Evolutionary conservation across 768 basidiomycete genomes (phyloP).

Genomic region (Lentinula detonsa): DNA sequence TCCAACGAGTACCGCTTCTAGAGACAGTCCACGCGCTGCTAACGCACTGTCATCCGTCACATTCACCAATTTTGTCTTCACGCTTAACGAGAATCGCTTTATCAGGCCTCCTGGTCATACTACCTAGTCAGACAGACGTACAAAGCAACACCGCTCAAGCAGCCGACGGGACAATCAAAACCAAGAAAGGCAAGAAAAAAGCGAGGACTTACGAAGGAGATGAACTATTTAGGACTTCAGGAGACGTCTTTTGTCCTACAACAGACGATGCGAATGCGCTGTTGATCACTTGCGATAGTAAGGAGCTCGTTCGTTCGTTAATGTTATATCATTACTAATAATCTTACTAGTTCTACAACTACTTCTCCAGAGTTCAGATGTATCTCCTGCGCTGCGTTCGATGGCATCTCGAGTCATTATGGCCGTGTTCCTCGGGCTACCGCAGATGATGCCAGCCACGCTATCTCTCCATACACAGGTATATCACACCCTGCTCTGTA

Average conservation of each 20-base stretch:
- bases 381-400: conserved; percentile 51
- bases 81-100: conserved; percentile 53
- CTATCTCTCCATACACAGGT: conserved; percentile 49
- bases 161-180: conserved; percentile 19
- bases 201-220: conserved; percentile 70
- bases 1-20: conserved; percentile 37
- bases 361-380: conserved; percentile 42
- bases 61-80: conserved; percentile 42
- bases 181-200: conserved; percentile 62
- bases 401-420: conserved; percentile 53
- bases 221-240: conserved; percentile 53
- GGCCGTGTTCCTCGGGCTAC: conserved; percentile 50
- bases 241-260: conserved; percentile 42
- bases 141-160: conserved; percentile 14
- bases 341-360: conserved; percentile 39
- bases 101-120: conserved; percentile 39
- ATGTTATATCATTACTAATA: background rate
- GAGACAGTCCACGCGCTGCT: conserved; percentile 38
- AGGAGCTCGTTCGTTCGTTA: conserved; percentile 6
- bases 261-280: conserved; percentile 45
- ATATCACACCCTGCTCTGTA: conserved; percentile 35
- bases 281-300: conserved; percentile 55
- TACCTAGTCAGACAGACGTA: conserved; percentile 32
- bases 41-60: conserved; percentile 33
- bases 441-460: conserved; percentile 46